These are phyloP conservation scores for Cytospora piceae DNA, from an alignment of 2,329 filamentous ascomycete genomes.

Conservation along the genomic window DNA sequence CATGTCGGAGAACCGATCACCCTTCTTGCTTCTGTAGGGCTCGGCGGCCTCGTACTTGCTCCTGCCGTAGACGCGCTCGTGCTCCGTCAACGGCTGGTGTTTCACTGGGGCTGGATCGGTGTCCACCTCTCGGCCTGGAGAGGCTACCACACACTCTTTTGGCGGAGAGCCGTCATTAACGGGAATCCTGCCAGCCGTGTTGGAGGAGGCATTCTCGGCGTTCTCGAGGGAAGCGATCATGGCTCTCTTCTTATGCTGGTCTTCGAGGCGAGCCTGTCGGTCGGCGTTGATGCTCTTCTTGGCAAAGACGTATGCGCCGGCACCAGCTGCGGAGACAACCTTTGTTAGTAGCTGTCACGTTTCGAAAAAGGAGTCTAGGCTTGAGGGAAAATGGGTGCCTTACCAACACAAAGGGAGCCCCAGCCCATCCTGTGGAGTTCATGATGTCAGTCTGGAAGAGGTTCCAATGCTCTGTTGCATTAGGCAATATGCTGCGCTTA, in stretches of 20 bases:
- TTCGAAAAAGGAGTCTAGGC: no score
- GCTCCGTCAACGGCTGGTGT: constrained; percentile 75
- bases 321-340: constrained; percentile 66
- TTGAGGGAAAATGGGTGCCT: constrained; percentile 35
- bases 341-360: constrained; percentile 27
- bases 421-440: constrained; percentile 75
- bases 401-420: constrained; percentile 86
- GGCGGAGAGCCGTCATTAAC: constrained; percentile 53
- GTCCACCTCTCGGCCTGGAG: constrained; percentile 71
- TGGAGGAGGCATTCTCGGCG: constrained; percentile 43
- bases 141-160: constrained; percentile 60
- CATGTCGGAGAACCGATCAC: constrained; percentile 74
- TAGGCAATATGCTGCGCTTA: constrained; percentile 36
- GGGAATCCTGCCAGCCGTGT: constrained; percentile 41
- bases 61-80: constrained; percentile 71
- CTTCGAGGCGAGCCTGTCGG: constrained; percentile 71
- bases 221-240: constrained; percentile 60
- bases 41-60: constrained; percentile 85
- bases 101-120: constrained; percentile 84
- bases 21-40: constrained; percentile 78
- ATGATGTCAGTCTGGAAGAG: constrained; percentile 24
- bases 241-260: constrained; percentile 66
- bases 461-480: not conserved
- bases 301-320: constrained; percentile 91
- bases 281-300: constrained; percentile 94